These are phyloP conservation scores for Cichorium intybus DNA, from an alignment of 140 eudicot species.

Conservation along the genomic window DNA sequence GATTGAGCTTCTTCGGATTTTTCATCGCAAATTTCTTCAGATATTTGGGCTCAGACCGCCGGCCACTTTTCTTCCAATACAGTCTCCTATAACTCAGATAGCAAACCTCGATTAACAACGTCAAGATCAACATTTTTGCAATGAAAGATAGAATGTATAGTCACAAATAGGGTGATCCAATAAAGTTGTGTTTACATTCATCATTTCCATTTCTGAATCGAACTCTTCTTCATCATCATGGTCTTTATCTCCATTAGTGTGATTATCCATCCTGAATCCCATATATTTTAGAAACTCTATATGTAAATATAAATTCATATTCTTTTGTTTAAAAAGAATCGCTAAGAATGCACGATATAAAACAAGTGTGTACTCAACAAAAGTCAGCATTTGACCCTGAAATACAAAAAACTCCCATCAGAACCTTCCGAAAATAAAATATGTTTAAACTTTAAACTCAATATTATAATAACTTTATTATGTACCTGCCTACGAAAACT, in stretches of 20 bases:
- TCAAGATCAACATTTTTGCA: background rate
- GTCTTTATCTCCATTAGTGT: background rate
- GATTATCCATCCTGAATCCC: slow-evolving; percentile 5
- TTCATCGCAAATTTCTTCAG: slow-evolving; percentile 16
- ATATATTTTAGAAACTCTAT: too few species aligned
- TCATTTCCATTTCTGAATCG: slow-evolving; percentile 24
- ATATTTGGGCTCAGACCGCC: slow-evolving; percentile 2
- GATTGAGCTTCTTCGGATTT: slow-evolving; percentile 51
- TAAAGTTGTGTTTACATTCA: slow-evolving; percentile 20
- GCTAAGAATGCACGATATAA: slow-evolving; percentile 81
- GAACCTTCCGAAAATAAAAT: too few species aligned
- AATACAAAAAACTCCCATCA: slow-evolving; percentile 14
- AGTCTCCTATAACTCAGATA: too few species aligned
- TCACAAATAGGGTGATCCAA: slow-evolving; percentile 4
- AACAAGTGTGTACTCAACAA: slow-evolving; percentile 74
- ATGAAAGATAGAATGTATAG: background rate
- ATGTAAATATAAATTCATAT: too few species aligned
- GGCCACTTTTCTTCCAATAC: slow-evolving; percentile 24
- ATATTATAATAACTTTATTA: background rate
- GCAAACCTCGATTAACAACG: too few species aligned
- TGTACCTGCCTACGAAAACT: slow-evolving; percentile 91
- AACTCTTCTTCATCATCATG: slow-evolving; percentile 10
- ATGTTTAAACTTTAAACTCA: background rate
- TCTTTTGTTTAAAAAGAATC: slow-evolving; percentile 93
- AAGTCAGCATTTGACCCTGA: slow-evolving; percentile 93